phyloP scores from a whole-genome alignment of 1,139 yeast species.

The Groenewaldozyma sp. region DNA sequence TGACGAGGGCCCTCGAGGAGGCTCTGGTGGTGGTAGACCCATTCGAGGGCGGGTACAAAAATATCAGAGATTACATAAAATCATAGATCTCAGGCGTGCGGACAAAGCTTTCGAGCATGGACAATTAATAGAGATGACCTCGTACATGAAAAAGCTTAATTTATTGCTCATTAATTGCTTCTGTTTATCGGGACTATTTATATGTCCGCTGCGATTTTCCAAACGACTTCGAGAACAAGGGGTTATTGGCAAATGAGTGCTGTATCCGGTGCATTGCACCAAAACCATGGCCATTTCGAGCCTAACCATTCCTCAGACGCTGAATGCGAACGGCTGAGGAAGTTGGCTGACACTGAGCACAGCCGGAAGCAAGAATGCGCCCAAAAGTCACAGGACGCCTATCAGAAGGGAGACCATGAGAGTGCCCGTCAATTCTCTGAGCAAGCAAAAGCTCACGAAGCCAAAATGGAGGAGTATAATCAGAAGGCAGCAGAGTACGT shows the following conservation, averaged over 20 bases:
- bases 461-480: slow-evolving; percentile 61
- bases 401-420: slow-evolving; percentile 59
- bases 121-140: too few species aligned
- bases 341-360: slow-evolving; percentile 60
- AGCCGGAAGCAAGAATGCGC: slow-evolving; percentile 48
- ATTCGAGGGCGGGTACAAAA: slow-evolving; percentile 13
- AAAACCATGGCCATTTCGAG: slow-evolving; percentile 15
- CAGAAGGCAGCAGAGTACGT: slow-evolving; percentile 85
- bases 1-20: slow-evolving; percentile 11
- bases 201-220: too few species aligned
- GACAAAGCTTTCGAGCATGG: too few species aligned
- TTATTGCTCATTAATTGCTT: too few species aligned
- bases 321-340: slow-evolving; percentile 53
- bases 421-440: slow-evolving; percentile 67
- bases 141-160: too few species aligned
- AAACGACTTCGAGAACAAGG: too few species aligned
- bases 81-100: too few species aligned
- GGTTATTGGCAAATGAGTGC: neutral
- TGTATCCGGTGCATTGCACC: neutral
- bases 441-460: slow-evolving; percentile 50
- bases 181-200: too few species aligned
- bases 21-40: slow-evolving; percentile 22
- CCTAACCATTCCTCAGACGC: slow-evolving; percentile 33
- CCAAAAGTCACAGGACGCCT: slow-evolving; percentile 68
- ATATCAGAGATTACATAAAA: slow-evolving; percentile 18